These are phyloP conservation scores for Ceratocystis huliohia DNA, from an alignment of 2,329 filamentous ascomycete species.

Conservation along the genomic window DNA sequence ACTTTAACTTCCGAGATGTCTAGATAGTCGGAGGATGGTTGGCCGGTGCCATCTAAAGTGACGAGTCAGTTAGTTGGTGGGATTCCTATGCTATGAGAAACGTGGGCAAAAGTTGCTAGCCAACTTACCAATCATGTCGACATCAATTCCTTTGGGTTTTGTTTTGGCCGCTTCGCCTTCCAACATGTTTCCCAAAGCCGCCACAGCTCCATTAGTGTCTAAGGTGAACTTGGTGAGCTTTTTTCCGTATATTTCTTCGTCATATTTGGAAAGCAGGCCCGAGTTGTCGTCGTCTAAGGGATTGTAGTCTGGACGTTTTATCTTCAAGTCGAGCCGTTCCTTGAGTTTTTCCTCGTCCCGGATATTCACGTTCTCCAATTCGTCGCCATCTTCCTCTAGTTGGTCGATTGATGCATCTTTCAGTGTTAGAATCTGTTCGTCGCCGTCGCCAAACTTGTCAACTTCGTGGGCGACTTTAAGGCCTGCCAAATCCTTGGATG, in stretches of 20 bases:
- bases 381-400: conserved; percentile 69
- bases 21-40: conserved; percentile 67
- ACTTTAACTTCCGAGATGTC: conserved; percentile 79
- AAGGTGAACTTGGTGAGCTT: conserved; percentile 80
- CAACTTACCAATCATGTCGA: conserved; percentile 60
- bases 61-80: not conserved
- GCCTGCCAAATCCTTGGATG: conserved; percentile 72
- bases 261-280: conserved; percentile 77
- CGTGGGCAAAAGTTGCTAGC: conserved; percentile 9
- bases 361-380: conserved; percentile 66
- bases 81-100: conserved; percentile 31
- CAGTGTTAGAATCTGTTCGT: conserved; percentile 85
- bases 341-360: conserved; percentile 58
- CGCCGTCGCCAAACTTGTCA: conserved; percentile 58
- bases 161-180: conserved; percentile 35
- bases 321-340: conserved; percentile 74
- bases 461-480: conserved; percentile 86
- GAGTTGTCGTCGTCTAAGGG: conserved; percentile 61
- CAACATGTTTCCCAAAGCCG: conserved; percentile 47
- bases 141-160: conserved; percentile 56
- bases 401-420: conserved; percentile 81
- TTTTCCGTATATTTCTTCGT: conserved; percentile 87
- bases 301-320: conserved; percentile 80
- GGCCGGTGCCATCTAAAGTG: conserved; percentile 13
- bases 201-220: conserved; percentile 59